phyloP scores from a whole-genome alignment of 306 rosid genomes.

The Lagenaria siceraria region DNA sequence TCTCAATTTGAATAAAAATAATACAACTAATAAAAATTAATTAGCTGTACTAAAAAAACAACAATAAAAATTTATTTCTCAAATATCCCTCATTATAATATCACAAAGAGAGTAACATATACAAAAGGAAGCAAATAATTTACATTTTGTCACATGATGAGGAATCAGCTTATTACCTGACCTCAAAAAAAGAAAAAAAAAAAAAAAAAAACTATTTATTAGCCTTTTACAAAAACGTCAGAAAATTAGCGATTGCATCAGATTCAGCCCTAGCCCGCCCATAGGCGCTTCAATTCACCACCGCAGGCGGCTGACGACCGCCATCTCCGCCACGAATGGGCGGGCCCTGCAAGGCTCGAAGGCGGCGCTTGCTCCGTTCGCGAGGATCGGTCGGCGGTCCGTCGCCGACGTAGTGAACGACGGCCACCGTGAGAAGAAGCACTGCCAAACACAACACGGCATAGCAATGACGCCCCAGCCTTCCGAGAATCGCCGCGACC shows the following conservation, averaged over 20 bases:
- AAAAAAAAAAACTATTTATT: neutral
- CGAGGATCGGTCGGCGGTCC: neutral
- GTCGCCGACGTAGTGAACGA: constrained; percentile 15
- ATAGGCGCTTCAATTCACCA: neutral
- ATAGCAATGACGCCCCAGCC: constrained; percentile 21
- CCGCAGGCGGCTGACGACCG: neutral
- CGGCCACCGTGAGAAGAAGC: constrained; percentile 13
- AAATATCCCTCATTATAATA: too few relatives aligned
- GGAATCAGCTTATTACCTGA: neutral
- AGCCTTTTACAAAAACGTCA: neutral
- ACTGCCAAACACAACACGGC: constrained; percentile 36
- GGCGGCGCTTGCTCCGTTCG: constrained; percentile 11
- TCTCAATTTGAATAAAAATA: too few relatives aligned
- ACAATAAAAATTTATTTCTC: too few relatives aligned
- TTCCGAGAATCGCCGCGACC: constrained; percentile 9
- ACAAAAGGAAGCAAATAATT: neutral
- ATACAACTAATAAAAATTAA: too few relatives aligned
- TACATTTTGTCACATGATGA: neutral
- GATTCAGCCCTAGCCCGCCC: neutral
- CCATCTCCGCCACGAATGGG: neutral
- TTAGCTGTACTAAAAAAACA: too few relatives aligned
- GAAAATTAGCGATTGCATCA: neutral
- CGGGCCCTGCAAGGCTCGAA: constrained; percentile 11
- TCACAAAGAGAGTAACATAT: too few relatives aligned
- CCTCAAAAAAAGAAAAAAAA: too few relatives aligned